Conservation (phyloP, 192 early-diverging fungal genomes). For the Podila horticola region DNA sequence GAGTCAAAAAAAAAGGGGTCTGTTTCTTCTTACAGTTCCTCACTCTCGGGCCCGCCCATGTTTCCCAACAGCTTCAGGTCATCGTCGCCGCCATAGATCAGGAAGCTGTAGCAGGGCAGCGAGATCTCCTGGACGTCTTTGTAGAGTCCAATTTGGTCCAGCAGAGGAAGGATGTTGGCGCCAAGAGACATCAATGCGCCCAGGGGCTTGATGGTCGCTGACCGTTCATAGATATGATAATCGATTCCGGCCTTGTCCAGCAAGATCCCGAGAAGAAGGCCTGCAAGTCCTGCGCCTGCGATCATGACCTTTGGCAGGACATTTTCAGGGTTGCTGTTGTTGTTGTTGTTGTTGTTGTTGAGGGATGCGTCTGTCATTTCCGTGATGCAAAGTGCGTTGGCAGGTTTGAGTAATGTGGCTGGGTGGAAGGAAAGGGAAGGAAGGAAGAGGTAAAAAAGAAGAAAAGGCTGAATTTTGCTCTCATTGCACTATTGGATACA, state of each 20-base stretch:
- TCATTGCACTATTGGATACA: too few relatives aligned
- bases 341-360: too few relatives aligned
- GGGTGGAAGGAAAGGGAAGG: too few relatives aligned
- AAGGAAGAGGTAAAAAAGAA: too few relatives aligned
- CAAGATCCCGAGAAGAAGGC: slow-evolving; percentile 18
- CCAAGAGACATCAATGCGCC: slow-evolving; percentile 21
- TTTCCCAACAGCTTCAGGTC: slow-evolving; percentile 2
- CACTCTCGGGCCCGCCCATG: background rate
- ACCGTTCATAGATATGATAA: slow-evolving; percentile 19
- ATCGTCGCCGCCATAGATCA: background rate
- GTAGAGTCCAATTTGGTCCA: slow-evolving; percentile 23
- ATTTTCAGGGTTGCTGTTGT: too few relatives aligned
- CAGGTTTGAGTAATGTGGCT: too few relatives aligned
- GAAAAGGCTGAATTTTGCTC: too few relatives aligned
- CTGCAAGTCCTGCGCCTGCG: slow-evolving; percentile 23
- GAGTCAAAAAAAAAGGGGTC: background rate
- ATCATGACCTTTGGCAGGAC: slow-evolving; percentile 17
- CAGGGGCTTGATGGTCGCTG: background rate
- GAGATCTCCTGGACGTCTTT: slow-evolving; percentile 11
- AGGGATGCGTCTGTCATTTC: too few relatives aligned
- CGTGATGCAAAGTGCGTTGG: too few relatives aligned
- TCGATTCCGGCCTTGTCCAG: slow-evolving; percentile 17
- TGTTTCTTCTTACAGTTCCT: slow-evolving; percentile 5
- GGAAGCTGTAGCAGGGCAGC: background rate
- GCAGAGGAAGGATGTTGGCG: slow-evolving; percentile 23